Percentiles rank a stretch among this genome's conserved stretches.
phyloP scores from a whole-genome alignment of 192 early-diverging fungal species.

The Coemansia sp. region DNA sequence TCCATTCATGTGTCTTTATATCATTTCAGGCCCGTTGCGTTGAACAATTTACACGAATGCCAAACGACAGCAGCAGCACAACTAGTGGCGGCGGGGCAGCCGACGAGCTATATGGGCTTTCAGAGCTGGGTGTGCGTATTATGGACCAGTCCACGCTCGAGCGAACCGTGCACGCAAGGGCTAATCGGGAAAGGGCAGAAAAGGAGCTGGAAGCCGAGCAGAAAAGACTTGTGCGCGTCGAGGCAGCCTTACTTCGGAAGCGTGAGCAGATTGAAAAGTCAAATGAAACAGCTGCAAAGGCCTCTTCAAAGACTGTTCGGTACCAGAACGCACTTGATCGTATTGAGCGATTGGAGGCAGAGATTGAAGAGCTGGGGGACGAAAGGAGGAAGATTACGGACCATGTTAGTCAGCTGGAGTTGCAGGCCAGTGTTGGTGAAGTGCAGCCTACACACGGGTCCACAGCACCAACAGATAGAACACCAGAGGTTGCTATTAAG shows the following conservation, averaged over 20 bases:
- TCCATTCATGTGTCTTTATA: not conserved
- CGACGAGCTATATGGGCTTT: conserved; percentile 32
- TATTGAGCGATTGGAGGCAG: conserved; percentile 11
- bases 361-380: conserved; percentile 16
- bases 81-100: not conserved
- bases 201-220: conserved; percentile 64
- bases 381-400: conserved; percentile 36
- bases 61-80: not conserved
- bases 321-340: conserved; percentile 37
- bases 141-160: conserved; percentile 70
- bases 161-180: conserved; percentile 63
- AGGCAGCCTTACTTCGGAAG: conserved; percentile 17
- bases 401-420: conserved; percentile 11
- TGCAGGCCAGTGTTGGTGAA: not conserved
- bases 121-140: conserved; percentile 38
- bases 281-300: conserved; percentile 16
- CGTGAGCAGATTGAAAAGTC: conserved; percentile 21
- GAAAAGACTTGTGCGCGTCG: conserved; percentile 63
- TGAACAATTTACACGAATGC: not conserved
- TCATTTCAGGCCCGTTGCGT: not conserved
- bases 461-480: not conserved
- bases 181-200: conserved; percentile 60
- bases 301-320: conserved; percentile 34
- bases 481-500: not conserved
- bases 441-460: not conserved